Conservation (phyloP, 1,139 yeast genomes). For the Geotrichum europaeum region DNA sequence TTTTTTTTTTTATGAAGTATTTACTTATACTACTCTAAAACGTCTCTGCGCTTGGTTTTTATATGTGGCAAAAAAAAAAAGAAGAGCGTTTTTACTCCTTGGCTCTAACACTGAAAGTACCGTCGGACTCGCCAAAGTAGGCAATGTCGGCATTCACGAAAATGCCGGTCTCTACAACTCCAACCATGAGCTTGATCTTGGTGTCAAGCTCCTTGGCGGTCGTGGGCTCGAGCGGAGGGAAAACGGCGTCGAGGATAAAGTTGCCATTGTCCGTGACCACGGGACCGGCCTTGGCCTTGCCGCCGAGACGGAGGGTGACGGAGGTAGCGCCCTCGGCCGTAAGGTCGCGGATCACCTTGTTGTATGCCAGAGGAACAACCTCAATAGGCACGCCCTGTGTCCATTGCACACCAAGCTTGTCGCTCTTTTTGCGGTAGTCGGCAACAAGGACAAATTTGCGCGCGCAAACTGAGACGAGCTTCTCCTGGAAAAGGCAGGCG, state of each 20-base stretch:
- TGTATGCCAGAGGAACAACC: slow-evolving; percentile 84
- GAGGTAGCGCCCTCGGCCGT: slow-evolving; percentile 56
- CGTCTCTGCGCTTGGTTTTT: not conserved
- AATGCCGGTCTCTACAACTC: slow-evolving; percentile 95
- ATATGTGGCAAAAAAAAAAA: not conserved
- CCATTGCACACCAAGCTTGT: slow-evolving; percentile 71
- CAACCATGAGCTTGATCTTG: slow-evolving; percentile 69
- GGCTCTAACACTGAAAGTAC: slow-evolving; percentile 36
- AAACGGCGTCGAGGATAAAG: slow-evolving; percentile 88
- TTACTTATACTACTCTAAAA: not conserved
- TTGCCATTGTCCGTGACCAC: slow-evolving; percentile 96
- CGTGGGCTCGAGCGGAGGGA: slow-evolving; percentile 68
- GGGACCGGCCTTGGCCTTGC: slow-evolving; percentile 93
- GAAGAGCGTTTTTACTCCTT: not conserved
- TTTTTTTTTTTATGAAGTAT: not conserved
- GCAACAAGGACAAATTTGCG: slow-evolving; percentile 80
- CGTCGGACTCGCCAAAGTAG: slow-evolving; percentile 81
- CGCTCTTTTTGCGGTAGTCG: slow-evolving; percentile 77
- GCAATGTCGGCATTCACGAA: slow-evolving; percentile 73
- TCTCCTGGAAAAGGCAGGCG: slow-evolving; percentile 95
- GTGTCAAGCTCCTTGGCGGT: slow-evolving; percentile 47
- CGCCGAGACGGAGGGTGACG: slow-evolving; percentile 76
- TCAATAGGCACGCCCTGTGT: slow-evolving; percentile 91
- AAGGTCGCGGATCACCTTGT: slow-evolving; percentile 64
- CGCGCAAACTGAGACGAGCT: slow-evolving; percentile 81